Conservation (phyloP, 345 rosid species). For the Pistacia vera region DNA sequence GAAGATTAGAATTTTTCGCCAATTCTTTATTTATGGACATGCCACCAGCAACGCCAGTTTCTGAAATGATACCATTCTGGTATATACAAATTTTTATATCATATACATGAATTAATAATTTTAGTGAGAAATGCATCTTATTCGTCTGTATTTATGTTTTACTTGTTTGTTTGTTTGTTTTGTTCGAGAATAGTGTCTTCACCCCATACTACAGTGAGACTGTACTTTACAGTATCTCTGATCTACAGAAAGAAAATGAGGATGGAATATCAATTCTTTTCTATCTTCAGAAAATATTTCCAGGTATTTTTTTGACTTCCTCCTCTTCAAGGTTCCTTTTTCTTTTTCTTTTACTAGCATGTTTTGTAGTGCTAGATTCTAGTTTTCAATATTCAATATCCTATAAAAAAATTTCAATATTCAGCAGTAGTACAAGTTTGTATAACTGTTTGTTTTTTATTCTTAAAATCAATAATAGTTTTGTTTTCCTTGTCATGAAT, state of each 20-base stretch:
- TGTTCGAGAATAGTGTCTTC: conserved; percentile 68
- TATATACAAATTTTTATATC: conserved; percentile 22
- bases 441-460: background rate
- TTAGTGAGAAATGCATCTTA: conserved; percentile 4
- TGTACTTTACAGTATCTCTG: conserved; percentile 89
- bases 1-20: conserved; percentile 87
- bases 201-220: conserved; percentile 99
- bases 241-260: conserved; percentile 90
- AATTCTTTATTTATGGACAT: conserved; percentile 96
- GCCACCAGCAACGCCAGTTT: conserved; percentile 89
- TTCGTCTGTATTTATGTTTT: conserved; percentile 13
- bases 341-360: background rate
- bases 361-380: background rate
- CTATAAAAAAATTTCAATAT: background rate
- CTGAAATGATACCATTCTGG: conserved; percentile 92
- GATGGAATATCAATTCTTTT: conserved; percentile 97
- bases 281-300: conserved; percentile 98
- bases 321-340: background rate
- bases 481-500: background rate
- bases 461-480: background rate
- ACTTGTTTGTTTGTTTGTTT: conserved; percentile 8
- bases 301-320: conserved; percentile 54
- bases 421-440: background rate
- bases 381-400: background rate
- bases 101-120: conserved; percentile 6